Evolutionary conservation across 2,329 filamentous ascomycete genomes (phyloP), one percentile per base, ranked within the genome.

Genomic region (Pseudogymnoascus sp.): DNA sequence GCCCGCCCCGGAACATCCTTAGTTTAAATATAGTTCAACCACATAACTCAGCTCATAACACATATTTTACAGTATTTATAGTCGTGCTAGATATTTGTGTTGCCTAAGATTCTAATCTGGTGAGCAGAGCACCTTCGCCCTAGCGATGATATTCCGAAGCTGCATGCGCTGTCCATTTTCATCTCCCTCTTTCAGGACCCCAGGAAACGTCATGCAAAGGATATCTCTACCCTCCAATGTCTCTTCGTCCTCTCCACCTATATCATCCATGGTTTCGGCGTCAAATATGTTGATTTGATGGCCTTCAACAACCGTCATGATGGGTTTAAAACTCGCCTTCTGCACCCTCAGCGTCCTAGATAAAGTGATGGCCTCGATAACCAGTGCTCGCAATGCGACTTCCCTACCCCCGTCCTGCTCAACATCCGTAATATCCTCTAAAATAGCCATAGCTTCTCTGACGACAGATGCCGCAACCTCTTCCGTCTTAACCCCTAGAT

Each of bases 111-210:
- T 61, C 71, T 67, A 73, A 62, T 73, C 71, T 33, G 71, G 68
- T 33, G 68, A 68, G 63, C 86, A 88, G 59, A 88, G 74, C 4
- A 89, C 86, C 68, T 81, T 82, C n/a, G 85, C 83, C 74, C 87
- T 89, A 64, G 81, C 77, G 67, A 89, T 82, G 53, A 88, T 79
- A 70, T 88, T 89, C 44, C 79, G 78, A 65, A 83, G 81, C 69
- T 87, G 81, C 68, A 82, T 73, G 66, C 86, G 81, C 40, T 81
- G 80, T 24, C 86, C 86, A 65, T 80, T 82, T 74, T 87, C 86
- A 71, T 88, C 85, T 5, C 86, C 86, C 21, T 78, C 76, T 75
- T 89, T 89, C 63, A 85, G 76, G 21, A 89, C 78, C 6, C 82
- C 83, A 1, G 86, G 86, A 63, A 87, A 89, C 1, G 82, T 83